A percentile compares a stretch with the other conserved stretches of the same genome.
These are phyloP conservation scores for Talaromyces sp. DNA, from an alignment of 2,329 filamentous ascomycete genomes.

Conservation along the genomic window DNA sequence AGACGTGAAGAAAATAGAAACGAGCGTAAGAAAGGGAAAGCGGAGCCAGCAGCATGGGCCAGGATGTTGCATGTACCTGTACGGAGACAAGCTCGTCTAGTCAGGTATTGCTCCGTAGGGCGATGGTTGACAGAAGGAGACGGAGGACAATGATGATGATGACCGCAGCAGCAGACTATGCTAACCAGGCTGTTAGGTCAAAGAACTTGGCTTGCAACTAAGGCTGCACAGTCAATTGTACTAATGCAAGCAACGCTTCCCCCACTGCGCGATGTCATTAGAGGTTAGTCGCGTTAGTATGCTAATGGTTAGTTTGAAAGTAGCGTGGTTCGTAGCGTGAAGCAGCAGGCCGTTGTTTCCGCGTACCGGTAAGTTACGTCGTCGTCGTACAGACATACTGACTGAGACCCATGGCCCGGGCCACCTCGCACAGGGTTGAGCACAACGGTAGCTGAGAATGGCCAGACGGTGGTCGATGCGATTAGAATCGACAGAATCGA, in stretches of 20 bases:
- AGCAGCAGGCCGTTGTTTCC: neutral
- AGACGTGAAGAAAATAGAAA: constrained; percentile 6
- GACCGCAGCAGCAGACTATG: constrained; percentile 3
- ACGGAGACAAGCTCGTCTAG: neutral
- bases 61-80: neutral
- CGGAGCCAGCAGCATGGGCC: neutral
- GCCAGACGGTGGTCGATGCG: neutral
- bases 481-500: neutral
- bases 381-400: no score
- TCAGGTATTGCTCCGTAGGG: neutral
- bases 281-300: neutral
- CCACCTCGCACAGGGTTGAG: neutral
- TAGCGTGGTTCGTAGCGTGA: neutral
- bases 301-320: neutral
- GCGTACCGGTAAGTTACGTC: neutral
- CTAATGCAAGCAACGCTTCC: constrained; percentile 14
- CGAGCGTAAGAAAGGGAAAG: neutral
- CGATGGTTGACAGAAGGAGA: neutral
- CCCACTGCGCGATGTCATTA: constrained; percentile 11
- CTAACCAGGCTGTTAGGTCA: neutral
- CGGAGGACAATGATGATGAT: neutral
- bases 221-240: constrained; percentile 2
- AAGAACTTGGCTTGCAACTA: constrained; percentile 14
- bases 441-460: neutral
- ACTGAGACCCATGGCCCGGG: neutral